Conservation (phyloP, 1,284 basidiomycete species). For the Sutorius eximius region DNA sequence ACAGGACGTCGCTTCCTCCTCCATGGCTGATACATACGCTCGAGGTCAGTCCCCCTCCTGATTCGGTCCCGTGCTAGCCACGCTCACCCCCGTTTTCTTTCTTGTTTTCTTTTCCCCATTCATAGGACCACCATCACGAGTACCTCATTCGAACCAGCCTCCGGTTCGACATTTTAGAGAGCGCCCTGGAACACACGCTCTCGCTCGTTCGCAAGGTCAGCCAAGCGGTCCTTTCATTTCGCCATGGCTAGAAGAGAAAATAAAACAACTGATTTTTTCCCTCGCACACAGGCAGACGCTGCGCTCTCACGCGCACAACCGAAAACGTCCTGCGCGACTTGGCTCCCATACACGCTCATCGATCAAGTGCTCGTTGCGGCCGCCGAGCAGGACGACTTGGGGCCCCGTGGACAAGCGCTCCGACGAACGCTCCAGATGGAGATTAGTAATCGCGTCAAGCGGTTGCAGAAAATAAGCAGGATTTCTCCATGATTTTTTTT, state of each 20-base stretch:
- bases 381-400: slow-evolving; percentile 47
- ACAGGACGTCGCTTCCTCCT: slow-evolving; percentile 66
- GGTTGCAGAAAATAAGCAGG: slow-evolving; percentile 58
- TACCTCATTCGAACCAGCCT: slow-evolving; percentile 75
- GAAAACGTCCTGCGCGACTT: slow-evolving; percentile 62
- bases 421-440: slow-evolving; percentile 55
- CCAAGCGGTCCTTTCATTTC: background rate
- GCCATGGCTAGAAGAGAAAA: slow-evolving; percentile 1
- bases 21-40: slow-evolving; percentile 80
- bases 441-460: slow-evolving; percentile 59
- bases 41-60: slow-evolving; percentile 47
- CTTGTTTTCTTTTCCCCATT: slow-evolving; percentile 1
- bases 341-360: slow-evolving; percentile 84
- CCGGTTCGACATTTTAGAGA: slow-evolving; percentile 76
- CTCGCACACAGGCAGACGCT: slow-evolving; percentile 50
- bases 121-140: slow-evolving; percentile 71
- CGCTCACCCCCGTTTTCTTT: slow-evolving; percentile 3
- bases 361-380: slow-evolving; percentile 82
- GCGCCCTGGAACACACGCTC: slow-evolving; percentile 73
- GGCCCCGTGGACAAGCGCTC: slow-evolving; percentile 41
- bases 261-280: slow-evolving; percentile 4
- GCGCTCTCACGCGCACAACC: slow-evolving; percentile 54
- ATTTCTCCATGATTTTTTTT: slow-evolving; percentile 1
- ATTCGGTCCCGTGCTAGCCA: slow-evolving; percentile 10
- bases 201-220: slow-evolving; percentile 71